Evolutionary conservation across 2,329 filamentous ascomycete genomes (phyloP).

Genomic region (Fusarium torulosum): DNA sequence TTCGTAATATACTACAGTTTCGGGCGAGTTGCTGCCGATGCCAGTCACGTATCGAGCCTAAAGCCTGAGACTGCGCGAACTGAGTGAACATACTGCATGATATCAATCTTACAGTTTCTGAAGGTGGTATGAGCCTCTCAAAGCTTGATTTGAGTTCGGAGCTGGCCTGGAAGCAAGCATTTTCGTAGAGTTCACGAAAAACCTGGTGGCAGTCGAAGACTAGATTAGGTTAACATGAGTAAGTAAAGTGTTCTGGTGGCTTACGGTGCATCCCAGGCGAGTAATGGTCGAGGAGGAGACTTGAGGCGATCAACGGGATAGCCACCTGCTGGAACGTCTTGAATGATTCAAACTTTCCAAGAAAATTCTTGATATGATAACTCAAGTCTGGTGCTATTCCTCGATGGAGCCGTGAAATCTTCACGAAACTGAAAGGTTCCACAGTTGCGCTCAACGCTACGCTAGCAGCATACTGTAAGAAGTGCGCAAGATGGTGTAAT

Average conservation of each 20-base stretch:
- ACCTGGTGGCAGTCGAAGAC: slow-evolving; percentile 19
- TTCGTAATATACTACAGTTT: not conserved
- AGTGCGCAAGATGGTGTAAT: slow-evolving; percentile 17
- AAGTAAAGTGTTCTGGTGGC: not conserved
- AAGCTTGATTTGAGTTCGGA: not conserved
- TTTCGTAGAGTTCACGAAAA: slow-evolving; percentile 17
- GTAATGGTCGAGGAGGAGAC: slow-evolving; percentile 36
- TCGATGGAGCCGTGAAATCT: slow-evolving; percentile 19
- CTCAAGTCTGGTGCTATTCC: slow-evolving; percentile 15
- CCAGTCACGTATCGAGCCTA: slow-evolving; percentile 19
- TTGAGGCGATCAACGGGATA: slow-evolving; percentile 32
- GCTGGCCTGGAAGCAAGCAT: slow-evolving; percentile 15
- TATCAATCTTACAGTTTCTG: slow-evolving; percentile 25
- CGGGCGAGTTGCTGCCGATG: slow-evolving; percentile 15
- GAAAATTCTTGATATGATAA: slow-evolving; percentile 23
- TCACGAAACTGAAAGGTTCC: slow-evolving; percentile 29
- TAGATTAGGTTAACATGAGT: not conserved
- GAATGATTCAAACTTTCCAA: slow-evolving; percentile 13
- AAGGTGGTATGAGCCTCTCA: not conserved
- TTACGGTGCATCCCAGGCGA: slow-evolving; percentile 36
- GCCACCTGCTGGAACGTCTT: slow-evolving; percentile 20
- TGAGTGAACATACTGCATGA: slow-evolving; percentile 25
- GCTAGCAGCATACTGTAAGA: slow-evolving; percentile 17
- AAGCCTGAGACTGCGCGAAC: slow-evolving; percentile 20
- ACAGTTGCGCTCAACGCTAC: not conserved